Percentiles rank a stretch among this genome's conserved stretches.
Evolutionary conservation across 768 basidiomycete genomes (phyloP).

Genomic region (Mycena maculata): DNA sequence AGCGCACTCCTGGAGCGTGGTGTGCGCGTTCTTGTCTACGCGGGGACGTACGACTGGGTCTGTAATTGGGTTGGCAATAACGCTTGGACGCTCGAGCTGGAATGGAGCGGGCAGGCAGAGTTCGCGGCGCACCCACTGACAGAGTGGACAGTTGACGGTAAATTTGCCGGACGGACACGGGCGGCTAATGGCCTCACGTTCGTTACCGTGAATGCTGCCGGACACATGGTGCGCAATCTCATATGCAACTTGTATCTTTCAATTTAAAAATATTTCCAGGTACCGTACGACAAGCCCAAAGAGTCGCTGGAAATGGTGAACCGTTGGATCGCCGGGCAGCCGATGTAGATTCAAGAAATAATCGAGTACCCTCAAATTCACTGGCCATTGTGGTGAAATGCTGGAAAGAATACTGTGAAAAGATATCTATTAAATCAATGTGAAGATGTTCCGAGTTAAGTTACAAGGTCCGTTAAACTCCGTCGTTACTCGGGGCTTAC

Average conservation of each 20-base stretch:
- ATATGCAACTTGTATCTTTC: background rate
- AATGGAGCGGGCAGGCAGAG: constrained; percentile 39
- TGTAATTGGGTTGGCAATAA: constrained; percentile 73
- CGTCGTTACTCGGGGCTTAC: too few relatives aligned
- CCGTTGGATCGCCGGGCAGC: constrained; percentile 52
- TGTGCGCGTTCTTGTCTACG: constrained; percentile 67
- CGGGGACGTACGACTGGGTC: constrained; percentile 67
- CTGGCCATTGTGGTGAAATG: too few relatives aligned
- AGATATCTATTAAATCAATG: too few relatives aligned
- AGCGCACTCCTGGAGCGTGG: constrained; percentile 67
- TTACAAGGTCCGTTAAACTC: too few relatives aligned
- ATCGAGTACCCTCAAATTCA: too few relatives aligned
- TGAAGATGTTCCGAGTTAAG: too few relatives aligned
- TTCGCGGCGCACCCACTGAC: constrained; percentile 35
- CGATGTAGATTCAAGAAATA: too few relatives aligned
- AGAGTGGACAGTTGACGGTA: constrained; percentile 70
- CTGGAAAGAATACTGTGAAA: too few relatives aligned
- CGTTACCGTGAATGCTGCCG: constrained; percentile 72
- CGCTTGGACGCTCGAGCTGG: constrained; percentile 64
- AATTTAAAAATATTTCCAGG: constrained; percentile 46
- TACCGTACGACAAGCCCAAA: constrained; percentile 71
- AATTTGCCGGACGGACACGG: constrained; percentile 52
- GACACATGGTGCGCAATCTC: constrained; percentile 69
- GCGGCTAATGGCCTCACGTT: constrained; percentile 67
- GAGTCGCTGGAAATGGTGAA: constrained; percentile 67